Percentiles rank a stretch among this genome's conserved stretches.
Evolutionary conservation across 257 asterid genomes (phyloP).

Genomic region (Linderniella brevidens): DNA sequence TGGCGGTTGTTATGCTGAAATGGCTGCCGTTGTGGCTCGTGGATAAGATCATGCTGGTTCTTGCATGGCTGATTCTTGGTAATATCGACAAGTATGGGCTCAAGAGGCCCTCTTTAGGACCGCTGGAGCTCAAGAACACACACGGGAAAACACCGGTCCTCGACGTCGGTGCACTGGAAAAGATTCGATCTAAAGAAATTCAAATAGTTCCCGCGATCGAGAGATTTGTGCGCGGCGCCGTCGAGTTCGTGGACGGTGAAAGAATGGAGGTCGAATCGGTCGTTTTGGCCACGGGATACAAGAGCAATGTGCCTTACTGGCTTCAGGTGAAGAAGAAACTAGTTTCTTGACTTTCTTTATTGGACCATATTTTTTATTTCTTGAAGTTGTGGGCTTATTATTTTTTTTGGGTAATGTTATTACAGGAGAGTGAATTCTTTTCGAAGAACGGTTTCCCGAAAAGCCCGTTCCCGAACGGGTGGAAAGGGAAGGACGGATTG

Average conservation of each 20-base stretch:
- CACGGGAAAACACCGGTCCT: conserved; percentile 75
- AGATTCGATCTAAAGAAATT: conserved; percentile 39
- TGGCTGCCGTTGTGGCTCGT: conserved; percentile 84
- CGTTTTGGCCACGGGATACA: conserved; percentile 68
- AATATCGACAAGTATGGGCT: conserved; percentile 50
- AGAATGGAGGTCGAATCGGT: conserved; percentile 46
- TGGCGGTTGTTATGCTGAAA: conserved; percentile 45
- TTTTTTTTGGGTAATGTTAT: conserved; percentile 6
- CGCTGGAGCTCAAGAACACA: conserved; percentile 48
- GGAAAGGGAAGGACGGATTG: conserved; percentile 72
- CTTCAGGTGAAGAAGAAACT: conserved; percentile 40
- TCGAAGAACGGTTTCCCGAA: conserved; percentile 54
- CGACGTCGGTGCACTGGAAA: conserved; percentile 58
- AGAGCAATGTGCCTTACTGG: conserved; percentile 94
- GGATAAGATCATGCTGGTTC: conserved; percentile 40
- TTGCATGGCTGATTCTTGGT: conserved; percentile 68
- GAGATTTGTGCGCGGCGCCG: conserved; percentile 25
- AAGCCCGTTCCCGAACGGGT: conserved; percentile 43
- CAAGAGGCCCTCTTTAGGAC: conserved; percentile 48
- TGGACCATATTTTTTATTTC: background rate
- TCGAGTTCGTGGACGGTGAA: conserved; percentile 39
- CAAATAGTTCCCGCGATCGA: conserved; percentile 47
- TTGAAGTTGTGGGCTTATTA: conserved; percentile 9
- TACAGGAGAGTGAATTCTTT: conserved; percentile 64
- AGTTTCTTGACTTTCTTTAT: background rate